Base-by-base conservation (phyloP, 1,139 yeast species). In the Pichia sp. region DNA sequence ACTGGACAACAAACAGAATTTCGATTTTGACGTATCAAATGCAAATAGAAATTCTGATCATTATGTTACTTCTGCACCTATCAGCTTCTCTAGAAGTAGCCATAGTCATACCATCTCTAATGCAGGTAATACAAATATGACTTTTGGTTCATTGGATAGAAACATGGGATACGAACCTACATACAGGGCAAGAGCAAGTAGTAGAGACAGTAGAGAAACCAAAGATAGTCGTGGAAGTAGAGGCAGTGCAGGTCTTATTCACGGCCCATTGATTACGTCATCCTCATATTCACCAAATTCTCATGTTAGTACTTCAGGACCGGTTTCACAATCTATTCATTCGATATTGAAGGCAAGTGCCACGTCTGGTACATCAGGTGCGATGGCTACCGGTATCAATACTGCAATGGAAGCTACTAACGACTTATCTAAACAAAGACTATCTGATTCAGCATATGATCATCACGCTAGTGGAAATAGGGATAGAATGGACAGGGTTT, bases 221-320 rank as follows among this genome's bases (percentile, higher is more conserved):
- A 35, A 42, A 36, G 39, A 34, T 1, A 42, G 46, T 17, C 43
- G 40, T 27, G 40, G 44, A 3, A 39, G 51, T 15, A 38, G 49
- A 30, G 48, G 42, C 4, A 48, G 49, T 32, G n/a, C 31, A 9
- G 49, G 46, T 12, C 35, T 46, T 4, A 30, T 43, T 14, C 45
- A 40, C 20, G 43, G 34, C 11, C 46, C 52, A 11, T 22, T 42
- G n/a, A 19, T 42, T 12, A 14, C 39, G 3, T n/a, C 44, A 10
- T n/a, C 46, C n/a, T 59, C 63, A 4, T 56, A 57, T 31, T 58
- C 63, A 6, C 60, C 61, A 11, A 37, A n/a, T 11, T 48, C 49
- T 14, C 15, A 31, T 12, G n/a, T 33, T 9, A 46, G 46, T 4
- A 48, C 45, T 9, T 22, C 51, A 9, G 40, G n/a, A 22, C 43